These are phyloP conservation scores for Diutina pseudorugosa DNA, from an alignment of 1,139 yeast genomes.

Conservation along the genomic window DNA sequence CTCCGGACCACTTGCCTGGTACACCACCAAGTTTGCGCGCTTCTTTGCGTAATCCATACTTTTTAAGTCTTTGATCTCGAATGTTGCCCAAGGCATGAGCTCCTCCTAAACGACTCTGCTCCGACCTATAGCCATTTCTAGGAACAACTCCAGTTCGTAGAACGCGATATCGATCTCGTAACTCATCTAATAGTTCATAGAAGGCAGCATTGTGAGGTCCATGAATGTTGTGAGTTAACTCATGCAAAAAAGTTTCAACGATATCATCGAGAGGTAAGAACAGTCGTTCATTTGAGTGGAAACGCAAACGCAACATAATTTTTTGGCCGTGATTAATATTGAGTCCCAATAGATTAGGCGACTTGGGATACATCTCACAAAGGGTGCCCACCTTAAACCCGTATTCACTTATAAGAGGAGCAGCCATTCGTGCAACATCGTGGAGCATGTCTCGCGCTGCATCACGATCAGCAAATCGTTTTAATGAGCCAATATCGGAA, in stretches of 20 bases:
- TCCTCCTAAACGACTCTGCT: conserved; percentile 32
- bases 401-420: conserved; percentile 65
- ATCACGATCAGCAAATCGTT: conserved; percentile 39
- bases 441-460: conserved; percentile 47
- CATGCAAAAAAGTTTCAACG: conserved; percentile 81
- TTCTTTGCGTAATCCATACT: conserved; percentile 24
- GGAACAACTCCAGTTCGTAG: conserved; percentile 21
- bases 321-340: conserved; percentile 80
- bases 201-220: conserved; percentile 78
- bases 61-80: conserved; percentile 25
- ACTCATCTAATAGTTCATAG: conserved; percentile 50
- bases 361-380: conserved; percentile 79
- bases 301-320: conserved; percentile 60
- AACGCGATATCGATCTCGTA: conserved; percentile 38
- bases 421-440: conserved; percentile 47
- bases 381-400: conserved; percentile 55
- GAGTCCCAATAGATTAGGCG: conserved; percentile 55
- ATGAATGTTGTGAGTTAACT: conserved; percentile 63
- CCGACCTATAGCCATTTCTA: conserved; percentile 36
- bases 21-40: conserved; percentile 21
- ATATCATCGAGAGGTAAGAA: conserved; percentile 60
- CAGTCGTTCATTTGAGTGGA: conserved; percentile 37
- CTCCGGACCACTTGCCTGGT: conserved; percentile 6
- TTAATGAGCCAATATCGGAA: conserved; percentile 42
- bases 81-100: conserved; percentile 11